Evolutionary conservation across 345 rosid species (phyloP), one percentile per base, ranked within the genome.

Genomic region (Clausena lansium): DNA sequence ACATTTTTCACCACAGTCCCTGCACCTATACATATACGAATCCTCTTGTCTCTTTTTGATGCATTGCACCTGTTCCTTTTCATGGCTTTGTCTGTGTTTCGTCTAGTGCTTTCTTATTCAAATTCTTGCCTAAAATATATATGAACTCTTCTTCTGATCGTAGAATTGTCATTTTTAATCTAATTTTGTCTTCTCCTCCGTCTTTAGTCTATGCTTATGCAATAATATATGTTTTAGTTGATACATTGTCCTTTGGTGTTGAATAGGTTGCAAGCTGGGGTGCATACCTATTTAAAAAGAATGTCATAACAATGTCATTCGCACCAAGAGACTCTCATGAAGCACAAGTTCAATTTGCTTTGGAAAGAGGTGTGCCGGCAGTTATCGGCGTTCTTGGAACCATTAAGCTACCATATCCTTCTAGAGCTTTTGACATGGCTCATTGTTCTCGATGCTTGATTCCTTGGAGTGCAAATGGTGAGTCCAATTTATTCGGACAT

Each of bases 301-400:
- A 89, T 80, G 90, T 89, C 3, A 79, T 91, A 65, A 85, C 91
- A 54, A 89, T 89, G 90, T 91, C 93, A 27, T 89, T 91, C 80
- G 90, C 93, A 24, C 95, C 95, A 57, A 77, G 91, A 80, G 95
- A 91, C 70, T 88, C 90, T 10, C 93, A 89, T 58, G 93, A 91
- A 82, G 93, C 93, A 14, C 95, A 91, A 69, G 89, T 89, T 67
- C 95, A 91, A 61, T 91, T 91, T 85, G 90, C 89, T 36, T 76
- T 91, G 47, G 95, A 91, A 77, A 83, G 95, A 88, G 95, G 93
- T 25, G 90, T 91, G 36, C 95, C 93, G 45, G 91, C 93, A 17
- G 80, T 89, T 62, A 87, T 91, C 60, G 95, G 89, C 70, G 95
- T 91, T 61, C 88, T 89, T 69, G 95, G 95, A 71, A 86, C 90